These are phyloP conservation scores for Chimonanthus praecox DNA, from an alignment of 164 flowering plant species.

Conservation along the genomic window DNA sequence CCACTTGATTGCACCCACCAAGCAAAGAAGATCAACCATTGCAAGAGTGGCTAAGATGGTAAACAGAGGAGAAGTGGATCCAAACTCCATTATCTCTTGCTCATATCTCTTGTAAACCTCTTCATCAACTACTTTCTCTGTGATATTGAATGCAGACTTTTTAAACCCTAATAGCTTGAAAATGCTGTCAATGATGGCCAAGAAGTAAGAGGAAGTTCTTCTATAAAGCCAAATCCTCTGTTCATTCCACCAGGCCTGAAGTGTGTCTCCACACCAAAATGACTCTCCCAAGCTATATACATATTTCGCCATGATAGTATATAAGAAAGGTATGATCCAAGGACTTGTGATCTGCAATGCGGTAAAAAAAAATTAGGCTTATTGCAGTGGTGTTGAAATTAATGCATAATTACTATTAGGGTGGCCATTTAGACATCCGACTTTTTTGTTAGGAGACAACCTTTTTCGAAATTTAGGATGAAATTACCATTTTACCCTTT, in stretches of 20 bases:
- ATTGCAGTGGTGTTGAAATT: neutral
- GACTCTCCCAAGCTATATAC: constrained; percentile 36
- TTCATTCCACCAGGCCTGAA: constrained; percentile 67
- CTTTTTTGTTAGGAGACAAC: neutral
- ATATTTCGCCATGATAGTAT: constrained; percentile 26
- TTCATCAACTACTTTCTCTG: constrained; percentile 47
- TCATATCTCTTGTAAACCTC: constrained; percentile 45
- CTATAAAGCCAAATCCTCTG: constrained; percentile 67
- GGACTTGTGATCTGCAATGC: constrained; percentile 47
- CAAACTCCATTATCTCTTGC: constrained; percentile 67
- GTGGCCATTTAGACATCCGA: constrained; percentile 43
- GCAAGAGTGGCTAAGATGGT: constrained; percentile 48
- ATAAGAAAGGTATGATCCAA: constrained; percentile 63
- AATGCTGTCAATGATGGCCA: constrained; percentile 42
- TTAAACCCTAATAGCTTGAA: constrained; percentile 34
- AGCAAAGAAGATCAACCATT: constrained; percentile 44
- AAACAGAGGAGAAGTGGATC: constrained; percentile 50
- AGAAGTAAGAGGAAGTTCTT: constrained; percentile 50
- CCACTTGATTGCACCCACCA: constrained; percentile 27
- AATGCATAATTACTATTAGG: neutral
- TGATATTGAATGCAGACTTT: constrained; percentile 34
- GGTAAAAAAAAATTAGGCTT: too few relatives aligned
- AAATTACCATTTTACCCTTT: neutral
- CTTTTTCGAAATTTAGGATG: neutral
- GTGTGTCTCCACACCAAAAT: constrained; percentile 43